These are phyloP conservation scores for Juglanconis juglandina DNA, from an alignment of 2,329 filamentous ascomycete genomes.

Conservation along the genomic window DNA sequence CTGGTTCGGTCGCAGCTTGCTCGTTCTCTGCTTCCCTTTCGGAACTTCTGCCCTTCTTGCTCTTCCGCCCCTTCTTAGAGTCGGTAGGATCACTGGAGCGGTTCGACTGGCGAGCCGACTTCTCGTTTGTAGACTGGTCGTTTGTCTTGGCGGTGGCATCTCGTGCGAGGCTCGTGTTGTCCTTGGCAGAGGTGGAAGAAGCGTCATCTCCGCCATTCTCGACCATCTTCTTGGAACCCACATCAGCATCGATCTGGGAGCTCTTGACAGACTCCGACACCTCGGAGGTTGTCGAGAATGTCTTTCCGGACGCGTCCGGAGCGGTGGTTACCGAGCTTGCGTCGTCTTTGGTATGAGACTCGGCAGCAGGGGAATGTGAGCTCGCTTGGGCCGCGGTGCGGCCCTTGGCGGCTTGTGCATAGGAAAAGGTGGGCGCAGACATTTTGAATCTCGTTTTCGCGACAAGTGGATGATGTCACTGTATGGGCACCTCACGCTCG, in stretches of 20 bases:
- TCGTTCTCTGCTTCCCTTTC: conserved; percentile 54
- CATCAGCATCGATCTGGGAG: conserved; percentile 23
- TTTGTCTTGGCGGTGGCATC: conserved; percentile 19
- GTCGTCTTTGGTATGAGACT: conserved; percentile 33
- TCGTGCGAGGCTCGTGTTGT: conserved; percentile 17
- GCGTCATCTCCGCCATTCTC: conserved; percentile 27
- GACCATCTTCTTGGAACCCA: conserved; percentile 24
- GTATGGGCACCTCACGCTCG: conserved; percentile 9
- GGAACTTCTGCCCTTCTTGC: conserved; percentile 57
- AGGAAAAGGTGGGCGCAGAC: conserved; percentile 71
- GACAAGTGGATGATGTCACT: conserved; percentile 4
- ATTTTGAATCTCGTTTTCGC: conserved; percentile 30
- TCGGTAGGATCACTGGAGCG: conserved; percentile 67
- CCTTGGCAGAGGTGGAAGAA: conserved; percentile 35
- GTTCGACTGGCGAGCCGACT: conserved; percentile 56
- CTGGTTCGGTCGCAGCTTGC: conserved; percentile 52
- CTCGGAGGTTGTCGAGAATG: conserved; percentile 35
- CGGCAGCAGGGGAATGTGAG: conserved; percentile 27
- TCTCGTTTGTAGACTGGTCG: conserved; percentile 22
- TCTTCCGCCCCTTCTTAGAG: conserved; percentile 58
- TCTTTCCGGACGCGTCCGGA: conserved; percentile 33
- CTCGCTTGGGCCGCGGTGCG: conserved; percentile 47
- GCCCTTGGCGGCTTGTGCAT: conserved; percentile 92
- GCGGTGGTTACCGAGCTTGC: conserved; percentile 32
- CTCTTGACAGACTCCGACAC: conserved; percentile 24